A percentile compares a stretch with the other conserved stretches of the same genome.
These are phyloP conservation scores for Sordariomycetes sp. DNA, from an alignment of 2,329 filamentous ascomycete species.

Conservation along the genomic window DNA sequence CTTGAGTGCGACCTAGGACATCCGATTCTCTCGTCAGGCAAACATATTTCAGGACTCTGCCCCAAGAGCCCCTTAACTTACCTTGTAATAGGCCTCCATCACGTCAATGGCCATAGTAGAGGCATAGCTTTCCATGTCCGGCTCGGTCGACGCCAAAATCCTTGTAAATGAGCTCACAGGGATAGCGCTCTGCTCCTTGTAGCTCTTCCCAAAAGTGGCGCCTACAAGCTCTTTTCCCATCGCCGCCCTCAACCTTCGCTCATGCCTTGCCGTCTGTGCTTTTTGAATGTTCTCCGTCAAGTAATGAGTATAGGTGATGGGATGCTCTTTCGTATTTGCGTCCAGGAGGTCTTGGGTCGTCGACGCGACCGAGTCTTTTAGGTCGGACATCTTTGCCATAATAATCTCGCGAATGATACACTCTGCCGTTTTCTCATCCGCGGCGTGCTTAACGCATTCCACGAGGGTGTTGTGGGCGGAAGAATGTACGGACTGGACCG, in stretches of 20 bases:
- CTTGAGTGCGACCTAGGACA: constrained; percentile 9
- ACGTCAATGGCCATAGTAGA: constrained; percentile 10
- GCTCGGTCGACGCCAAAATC: background rate
- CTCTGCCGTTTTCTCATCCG: background rate
- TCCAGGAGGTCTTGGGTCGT: background rate
- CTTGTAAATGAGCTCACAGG: background rate
- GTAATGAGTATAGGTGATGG: constrained; percentile 11
- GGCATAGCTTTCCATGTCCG: constrained; percentile 10
- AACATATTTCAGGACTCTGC: background rate
- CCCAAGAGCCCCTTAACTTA: too few species aligned
- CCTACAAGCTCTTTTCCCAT: too few species aligned
- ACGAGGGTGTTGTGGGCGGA: background rate
- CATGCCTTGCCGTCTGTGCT: constrained; percentile 2
- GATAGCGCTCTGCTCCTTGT: too few species aligned
- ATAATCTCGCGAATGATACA: background rate
- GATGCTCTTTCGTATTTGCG: constrained; percentile 6
- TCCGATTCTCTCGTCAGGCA: background rate
- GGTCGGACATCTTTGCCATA: background rate
- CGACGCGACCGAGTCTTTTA: background rate
- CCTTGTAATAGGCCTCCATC: constrained; percentile 14
- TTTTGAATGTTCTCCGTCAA: constrained; percentile 7
- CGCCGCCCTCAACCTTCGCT: too few species aligned
- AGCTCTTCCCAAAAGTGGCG: too few species aligned
- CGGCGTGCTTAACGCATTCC: background rate
- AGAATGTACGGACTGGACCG: constrained; percentile 6